Evolutionary conservation across 1,284 basidiomycete genomes (phyloP).

Genomic region (Boletus albobrunnescens): DNA sequence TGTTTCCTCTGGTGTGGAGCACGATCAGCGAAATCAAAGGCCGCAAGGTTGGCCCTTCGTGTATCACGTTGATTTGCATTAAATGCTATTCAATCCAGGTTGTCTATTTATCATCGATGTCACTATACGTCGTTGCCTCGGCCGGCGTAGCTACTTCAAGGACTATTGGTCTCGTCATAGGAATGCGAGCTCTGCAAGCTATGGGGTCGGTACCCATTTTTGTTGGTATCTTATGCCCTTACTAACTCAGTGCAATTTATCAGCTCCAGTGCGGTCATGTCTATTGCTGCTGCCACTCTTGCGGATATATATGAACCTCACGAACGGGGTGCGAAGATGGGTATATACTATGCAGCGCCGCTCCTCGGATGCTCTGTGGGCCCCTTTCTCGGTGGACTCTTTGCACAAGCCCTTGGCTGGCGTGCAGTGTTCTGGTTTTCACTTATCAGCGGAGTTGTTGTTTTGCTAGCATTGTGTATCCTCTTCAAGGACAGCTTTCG

Average conservation of each 20-base stretch:
- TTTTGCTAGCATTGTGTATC: slow-evolving; percentile 55
- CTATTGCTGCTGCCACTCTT: slow-evolving; percentile 78
- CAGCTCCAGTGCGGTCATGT: slow-evolving; percentile 73
- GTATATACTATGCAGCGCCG: slow-evolving; percentile 69
- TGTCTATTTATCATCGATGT: slow-evolving; percentile 63
- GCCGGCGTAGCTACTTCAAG: slow-evolving; percentile 61
- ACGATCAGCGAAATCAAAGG: slow-evolving; percentile 78
- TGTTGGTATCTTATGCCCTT: background rate
- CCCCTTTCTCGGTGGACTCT: slow-evolving; percentile 66
- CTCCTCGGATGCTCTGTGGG: slow-evolving; percentile 62
- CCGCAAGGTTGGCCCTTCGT: slow-evolving; percentile 51
- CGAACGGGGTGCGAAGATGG: slow-evolving; percentile 79
- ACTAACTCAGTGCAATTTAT: background rate
- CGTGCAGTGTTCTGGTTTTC: slow-evolving; percentile 83
- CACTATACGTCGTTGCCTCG: slow-evolving; percentile 61
- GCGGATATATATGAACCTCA: slow-evolving; percentile 79
- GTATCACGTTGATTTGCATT: background rate
- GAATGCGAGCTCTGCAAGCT: slow-evolving; percentile 67
- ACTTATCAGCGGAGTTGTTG: slow-evolving; percentile 55
- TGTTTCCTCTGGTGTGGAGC: slow-evolving; percentile 67
- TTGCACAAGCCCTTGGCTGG: slow-evolving; percentile 73
- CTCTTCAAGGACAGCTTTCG: slow-evolving; percentile 83
- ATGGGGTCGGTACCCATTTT: slow-evolving; percentile 41
- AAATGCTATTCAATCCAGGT: slow-evolving; percentile 36
- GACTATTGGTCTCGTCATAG: slow-evolving; percentile 69